Evolutionary conservation across 257 asterid genomes (phyloP).

Genomic region (Solanum ossicruentum): DNA sequence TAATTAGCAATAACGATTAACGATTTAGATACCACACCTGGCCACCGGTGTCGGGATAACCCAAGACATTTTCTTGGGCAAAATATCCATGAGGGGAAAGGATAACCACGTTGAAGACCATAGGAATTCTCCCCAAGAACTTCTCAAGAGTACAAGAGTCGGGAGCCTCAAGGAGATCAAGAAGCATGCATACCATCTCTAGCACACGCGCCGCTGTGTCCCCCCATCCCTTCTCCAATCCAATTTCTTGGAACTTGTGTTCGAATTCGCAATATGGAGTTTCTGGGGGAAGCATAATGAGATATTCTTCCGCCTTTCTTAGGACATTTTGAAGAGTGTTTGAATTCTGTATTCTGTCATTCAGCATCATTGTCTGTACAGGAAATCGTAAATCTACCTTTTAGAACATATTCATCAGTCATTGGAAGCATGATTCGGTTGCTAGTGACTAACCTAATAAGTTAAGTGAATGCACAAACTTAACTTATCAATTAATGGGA

Average conservation of each 20-base stretch:
- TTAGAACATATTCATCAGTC: background rate
- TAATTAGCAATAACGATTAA: background rate
- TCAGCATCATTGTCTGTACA: conserved; percentile 79
- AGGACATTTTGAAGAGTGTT: conserved; percentile 57
- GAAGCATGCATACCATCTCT: conserved; percentile 79
- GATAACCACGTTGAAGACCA: conserved; percentile 93
- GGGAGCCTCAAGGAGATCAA: conserved; percentile 91
- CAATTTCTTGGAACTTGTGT: conserved; percentile 71
- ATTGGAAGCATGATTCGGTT: background rate
- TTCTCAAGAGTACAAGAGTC: conserved; percentile 84
- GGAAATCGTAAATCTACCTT: background rate
- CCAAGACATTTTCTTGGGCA: conserved; percentile 95
- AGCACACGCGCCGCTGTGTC: conserved; percentile 58
- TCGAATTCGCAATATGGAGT: conserved; percentile 59
- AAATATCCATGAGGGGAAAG: conserved; percentile 98
- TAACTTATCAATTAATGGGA: background rate
- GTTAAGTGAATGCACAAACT: background rate
- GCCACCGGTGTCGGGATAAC: conserved; percentile 98
- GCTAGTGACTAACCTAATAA: background rate
- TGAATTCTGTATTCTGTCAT: conserved; percentile 52
- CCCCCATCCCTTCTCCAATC: conserved; percentile 98
- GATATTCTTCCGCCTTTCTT: conserved; percentile 94
- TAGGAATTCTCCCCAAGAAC: conserved; percentile 78
- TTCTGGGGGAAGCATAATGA: conserved; percentile 48
- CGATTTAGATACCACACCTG: conserved; percentile 31